Conservation (phyloP, 768 basidiomycete genomes). For the Boletellus ananas region DNA sequence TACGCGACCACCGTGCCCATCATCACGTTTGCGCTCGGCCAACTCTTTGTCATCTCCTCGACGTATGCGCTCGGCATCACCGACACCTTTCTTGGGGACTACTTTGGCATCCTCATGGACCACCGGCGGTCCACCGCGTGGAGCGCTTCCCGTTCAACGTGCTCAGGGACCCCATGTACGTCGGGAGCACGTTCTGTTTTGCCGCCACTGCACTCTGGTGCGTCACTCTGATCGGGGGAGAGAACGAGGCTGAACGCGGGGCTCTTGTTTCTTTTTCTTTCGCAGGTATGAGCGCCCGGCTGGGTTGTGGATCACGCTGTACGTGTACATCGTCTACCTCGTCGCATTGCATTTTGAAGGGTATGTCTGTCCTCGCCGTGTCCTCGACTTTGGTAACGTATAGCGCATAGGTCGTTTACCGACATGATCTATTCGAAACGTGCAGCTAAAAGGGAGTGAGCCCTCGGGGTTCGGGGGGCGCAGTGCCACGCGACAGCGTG, state of each 20-base stretch:
- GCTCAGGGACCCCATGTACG: conserved; percentile 93
- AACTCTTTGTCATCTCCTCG: conserved; percentile 81
- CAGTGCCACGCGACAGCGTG: too few species aligned
- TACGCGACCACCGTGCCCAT: conserved; percentile 57
- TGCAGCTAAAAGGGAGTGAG: conserved; percentile 19
- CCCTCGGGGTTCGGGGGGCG: not conserved
- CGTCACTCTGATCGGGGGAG: conserved; percentile 21
- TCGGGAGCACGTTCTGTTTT: conserved; percentile 91
- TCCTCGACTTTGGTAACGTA: not conserved
- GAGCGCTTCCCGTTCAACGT: conserved; percentile 97
- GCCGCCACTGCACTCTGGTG: conserved; percentile 83
- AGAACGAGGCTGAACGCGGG: not conserved
- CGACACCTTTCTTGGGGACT: conserved; percentile 85
- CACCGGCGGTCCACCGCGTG: too few species aligned
- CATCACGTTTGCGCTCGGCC: conserved; percentile 65
- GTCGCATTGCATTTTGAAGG: conserved; percentile 89
- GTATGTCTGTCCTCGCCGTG: conserved; percentile 41
- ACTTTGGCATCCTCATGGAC: conserved; percentile 86
- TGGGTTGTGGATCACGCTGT: conserved; percentile 73
- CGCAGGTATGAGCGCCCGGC: conserved; percentile 80
- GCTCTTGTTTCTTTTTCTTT: not conserved
- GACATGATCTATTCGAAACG: conserved; percentile 76
- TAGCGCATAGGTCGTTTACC: conserved; percentile 60
- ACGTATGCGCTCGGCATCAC: conserved; percentile 92
- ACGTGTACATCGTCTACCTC: conserved; percentile 80